Base-by-base conservation (phyloP, 371 early-diverging fungal genomes). In the Chytridium lagenaria region DNA sequence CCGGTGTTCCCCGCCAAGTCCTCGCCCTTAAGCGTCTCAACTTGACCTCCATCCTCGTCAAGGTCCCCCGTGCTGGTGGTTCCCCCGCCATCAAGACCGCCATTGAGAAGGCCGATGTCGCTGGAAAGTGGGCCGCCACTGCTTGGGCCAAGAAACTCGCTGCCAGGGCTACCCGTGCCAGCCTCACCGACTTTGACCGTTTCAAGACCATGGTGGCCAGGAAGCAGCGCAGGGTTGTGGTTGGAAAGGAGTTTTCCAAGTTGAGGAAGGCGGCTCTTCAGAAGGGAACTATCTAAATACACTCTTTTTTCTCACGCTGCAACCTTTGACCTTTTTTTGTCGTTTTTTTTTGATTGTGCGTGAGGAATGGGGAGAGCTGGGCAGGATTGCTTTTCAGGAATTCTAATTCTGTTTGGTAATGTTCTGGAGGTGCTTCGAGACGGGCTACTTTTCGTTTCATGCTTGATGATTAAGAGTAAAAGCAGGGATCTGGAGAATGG, bases 141-240 rank as follows among this genome's bases (percentile, higher is more conserved):
- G 85, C 93, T 70, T 95, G 94, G 94, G 96, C 96, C 79, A 88
- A 96, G 92, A 97, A 95, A 92, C 84, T 96, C 73, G 92, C 85
- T 50, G 81, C 85, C 75, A 92, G 97, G 78, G 78, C 85, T 74
- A 85, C 82, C 81, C 92, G 98, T 77, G 88, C 92, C 72, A 76
- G 79, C 78, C 85, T 95, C 83, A 77, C 91, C 59, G 99, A 99
- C 87, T 97, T 98, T 81, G 97, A 98, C 83, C 93, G 99, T 80
- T 97, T 97, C 95, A 95, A 98, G 93, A 78, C 95, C 72, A 85
- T 81, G 81, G 40, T 82, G 34, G 83, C 83, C 69, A 77, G 77
- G 72, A 83, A 80, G 77, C 71, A 83, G 74, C 78, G 72, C 44
- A 59, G 78, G 67, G 49, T 69, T 22, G 51, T 76, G 64, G 73